Evolutionary conservation across 2,329 filamentous ascomycete genomes (phyloP).

Genomic region (Rasamsonia emersonii): DNA sequence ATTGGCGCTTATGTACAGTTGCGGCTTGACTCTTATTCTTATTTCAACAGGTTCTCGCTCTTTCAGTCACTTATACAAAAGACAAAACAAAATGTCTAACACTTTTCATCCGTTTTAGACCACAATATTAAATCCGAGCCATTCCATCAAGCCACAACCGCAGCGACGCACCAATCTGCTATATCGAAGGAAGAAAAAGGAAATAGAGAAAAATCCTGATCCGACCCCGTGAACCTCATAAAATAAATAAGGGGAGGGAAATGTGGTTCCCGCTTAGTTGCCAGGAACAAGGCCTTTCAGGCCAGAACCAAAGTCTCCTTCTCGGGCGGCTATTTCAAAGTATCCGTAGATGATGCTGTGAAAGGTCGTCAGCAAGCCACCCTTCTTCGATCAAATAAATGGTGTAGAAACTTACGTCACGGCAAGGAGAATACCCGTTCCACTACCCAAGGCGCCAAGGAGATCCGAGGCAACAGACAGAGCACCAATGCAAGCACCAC

Average conservation of each 20-base stretch:
- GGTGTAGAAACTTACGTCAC: constrained; percentile 68
- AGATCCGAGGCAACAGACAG: constrained; percentile 93
- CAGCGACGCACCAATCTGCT: constrained; percentile 6
- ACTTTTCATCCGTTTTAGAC: background rate
- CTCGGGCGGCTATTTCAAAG: constrained; percentile 98
- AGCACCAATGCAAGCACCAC: constrained; percentile 97
- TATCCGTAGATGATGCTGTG: constrained; percentile 95
- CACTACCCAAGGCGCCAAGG: constrained; percentile 88
- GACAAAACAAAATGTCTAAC: too few relatives aligned
- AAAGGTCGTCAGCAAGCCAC: constrained; percentile 21
- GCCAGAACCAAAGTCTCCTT: constrained; percentile 78
- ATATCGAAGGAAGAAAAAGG: constrained; percentile 2
- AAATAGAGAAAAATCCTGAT: constrained; percentile 13
- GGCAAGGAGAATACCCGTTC: constrained; percentile 94
- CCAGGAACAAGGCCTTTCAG: constrained; percentile 56
- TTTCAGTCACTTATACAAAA: too few relatives aligned
- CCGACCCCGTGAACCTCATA: constrained; percentile 24
- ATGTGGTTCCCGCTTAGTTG: constrained; percentile 24
- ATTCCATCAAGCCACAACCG: constrained; percentile 11
- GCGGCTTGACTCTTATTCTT: constrained; percentile 14
- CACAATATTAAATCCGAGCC: background rate
- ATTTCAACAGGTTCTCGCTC: too few relatives aligned
- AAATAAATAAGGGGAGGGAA: constrained; percentile 12
- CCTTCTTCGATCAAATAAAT: constrained; percentile 1
- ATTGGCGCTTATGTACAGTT: constrained; percentile 19